Evolutionary conservation across 306 rosid species (phyloP), one percentile per base, ranked within the genome.

Genomic region (Arachis stenosperma): DNA sequence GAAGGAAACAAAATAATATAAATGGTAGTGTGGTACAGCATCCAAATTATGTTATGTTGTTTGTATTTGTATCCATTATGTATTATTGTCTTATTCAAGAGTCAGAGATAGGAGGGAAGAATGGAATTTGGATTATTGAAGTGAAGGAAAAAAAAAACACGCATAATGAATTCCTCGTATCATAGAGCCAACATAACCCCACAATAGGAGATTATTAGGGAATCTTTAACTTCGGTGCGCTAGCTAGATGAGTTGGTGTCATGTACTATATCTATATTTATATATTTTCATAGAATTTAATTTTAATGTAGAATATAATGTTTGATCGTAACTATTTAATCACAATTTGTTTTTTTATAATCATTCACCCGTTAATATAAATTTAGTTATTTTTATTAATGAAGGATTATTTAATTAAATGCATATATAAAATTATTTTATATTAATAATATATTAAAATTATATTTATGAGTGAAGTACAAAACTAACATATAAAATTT

Each of bases 81-180:
- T 27, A 6, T 41, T 77, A 75, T 41, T 77, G 81, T 69, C 70
- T 29, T 41, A 64, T 69, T 70, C 58, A 1, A 37, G 7, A 56
- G 53, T 65, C 75, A 69, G 41, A 55, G 13, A n/a, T 47, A 59
- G 27, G 33, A 54, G 48, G 17, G 70, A 29, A 9, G 4, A 44
- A 12, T 8, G 65, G 30, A 30, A 43, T 7, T 7, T 50, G 15
- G 27, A 22, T 22, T 0, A n/a, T 22, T 30, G 54, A 8, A 52
- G 46, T 60, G 46, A 51, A 13, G 6, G 22, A 68, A 68, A n/a
- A 15, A 33, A 22, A 13, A 70, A 33, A 54, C 14, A 7, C 17
- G 53, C 8, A 69, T 54, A 9, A 14, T 8, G 7, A 69, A 54
- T 61, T 65, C 58, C 39, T 44, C 4, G 7, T 51, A 50, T 60